phyloP scores from a whole-genome alignment of 768 basidiomycete species.

The Hericium erinaceus region DNA sequence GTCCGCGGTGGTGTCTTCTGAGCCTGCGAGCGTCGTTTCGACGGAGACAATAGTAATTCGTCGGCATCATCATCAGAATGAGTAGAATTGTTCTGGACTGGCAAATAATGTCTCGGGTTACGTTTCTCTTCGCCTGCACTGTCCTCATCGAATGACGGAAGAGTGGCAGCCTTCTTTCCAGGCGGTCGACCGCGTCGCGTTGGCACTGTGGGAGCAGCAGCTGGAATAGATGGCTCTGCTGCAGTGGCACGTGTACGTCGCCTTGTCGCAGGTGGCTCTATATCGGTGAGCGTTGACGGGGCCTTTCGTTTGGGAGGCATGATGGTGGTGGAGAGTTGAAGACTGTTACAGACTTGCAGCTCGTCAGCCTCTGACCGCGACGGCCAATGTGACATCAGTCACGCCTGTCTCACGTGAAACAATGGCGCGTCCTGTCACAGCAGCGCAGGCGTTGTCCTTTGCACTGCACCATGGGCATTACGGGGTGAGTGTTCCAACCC shows the following conservation, averaged over 20 bases:
- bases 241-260: slow-evolving; percentile 14
- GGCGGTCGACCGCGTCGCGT: neutral
- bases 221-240: neutral
- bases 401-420: neutral
- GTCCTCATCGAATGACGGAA: neutral
- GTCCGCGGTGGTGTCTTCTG: neutral
- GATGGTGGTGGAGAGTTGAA: neutral
- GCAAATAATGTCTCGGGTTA: neutral
- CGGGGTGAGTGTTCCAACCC: slow-evolving; percentile 6
- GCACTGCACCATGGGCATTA: slow-evolving; percentile 11
- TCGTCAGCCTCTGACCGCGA: neutral
- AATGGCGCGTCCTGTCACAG: neutral
- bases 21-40: neutral
- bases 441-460: neutral
- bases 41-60: slow-evolving; percentile 5
- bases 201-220: neutral
- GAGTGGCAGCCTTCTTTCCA: neutral
- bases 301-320: slow-evolving; percentile 28
- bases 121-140: neutral
- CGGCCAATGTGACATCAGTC: neutral
- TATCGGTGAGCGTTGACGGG: neutral
- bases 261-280: slow-evolving; percentile 13
- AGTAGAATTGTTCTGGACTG: neutral
- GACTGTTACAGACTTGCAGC: neutral
- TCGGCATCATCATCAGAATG: slow-evolving; percentile 9